Evolutionary conservation across 176 grass and related monocot species (phyloP), one percentile per base, ranked within the genome.

Genomic region (Poa annua): DNA sequence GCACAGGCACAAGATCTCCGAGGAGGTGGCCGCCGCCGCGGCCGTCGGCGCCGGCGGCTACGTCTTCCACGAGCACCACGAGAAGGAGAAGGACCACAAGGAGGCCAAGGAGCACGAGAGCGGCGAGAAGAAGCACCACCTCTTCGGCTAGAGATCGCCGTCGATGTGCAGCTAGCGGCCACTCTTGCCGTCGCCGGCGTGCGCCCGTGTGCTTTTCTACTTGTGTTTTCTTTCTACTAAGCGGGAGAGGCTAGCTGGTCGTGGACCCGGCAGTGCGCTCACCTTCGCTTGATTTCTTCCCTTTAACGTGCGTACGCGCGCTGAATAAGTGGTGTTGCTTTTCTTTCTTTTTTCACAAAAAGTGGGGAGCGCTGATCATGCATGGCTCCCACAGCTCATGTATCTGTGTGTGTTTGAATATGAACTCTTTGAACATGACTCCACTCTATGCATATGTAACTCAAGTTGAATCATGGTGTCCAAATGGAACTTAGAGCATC

Each of bases 61-160:
- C 76, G 92, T 44, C 29, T 88, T 97, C 69, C 94, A 97, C 66
- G 94, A 97, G 89, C 90, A 91, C 86, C 92, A 97, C 74, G 90
- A 97, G 92, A 97, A 97, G 88, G 89, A 94, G 90, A 77, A 91
- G 74, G 81, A 91, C 62, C 83, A 91, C 88, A 86, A 94, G 84
- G 86, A 92, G 5, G 92, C 90, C 10, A 71, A 97, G 79, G 92
- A 94, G 83, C 48, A 84, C 83, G 8, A 42, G 41, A 74, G 75
- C 67, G 80, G 89, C 78, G 91, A 92, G 88, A 90, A 97, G 87
- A 94, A 97, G 59, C 92, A 92, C 66, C 91, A 85, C 86, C 81
- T 92, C 89, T 97, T 90, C 83, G 83, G 82, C 79, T 82, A 74
- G 87, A 74, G 87, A 88, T 9, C 53, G 0, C 5, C 65, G 1